A percentile compares a stretch with the other conserved stretches of the same genome.
Evolutionary conservation across 148 eudicot species (phyloP).

Genomic region (Arctostaphylos glauca): DNA sequence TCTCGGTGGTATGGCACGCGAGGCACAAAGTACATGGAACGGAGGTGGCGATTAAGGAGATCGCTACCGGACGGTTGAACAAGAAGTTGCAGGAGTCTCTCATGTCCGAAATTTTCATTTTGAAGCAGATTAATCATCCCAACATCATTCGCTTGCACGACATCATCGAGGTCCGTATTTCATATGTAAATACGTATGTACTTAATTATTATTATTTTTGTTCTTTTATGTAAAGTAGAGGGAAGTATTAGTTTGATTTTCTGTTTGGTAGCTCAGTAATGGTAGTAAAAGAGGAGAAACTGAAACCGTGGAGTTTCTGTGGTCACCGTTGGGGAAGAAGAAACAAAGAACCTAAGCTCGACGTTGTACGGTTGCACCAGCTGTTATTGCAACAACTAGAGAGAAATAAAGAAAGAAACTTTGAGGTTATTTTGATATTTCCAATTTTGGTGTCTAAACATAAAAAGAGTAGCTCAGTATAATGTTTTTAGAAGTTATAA

Average conservation of each 20-base stretch:
- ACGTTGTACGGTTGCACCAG: neutral
- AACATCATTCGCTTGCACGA: slow-evolving; percentile 77
- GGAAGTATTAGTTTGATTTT: neutral
- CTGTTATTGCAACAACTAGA: neutral
- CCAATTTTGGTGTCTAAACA: neutral
- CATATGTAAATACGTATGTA: neutral
- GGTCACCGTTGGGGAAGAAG: neutral
- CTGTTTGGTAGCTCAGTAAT: neutral
- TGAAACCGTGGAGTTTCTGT: neutral
- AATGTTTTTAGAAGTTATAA: neutral
- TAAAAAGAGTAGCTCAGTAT: neutral
- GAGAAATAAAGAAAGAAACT: neutral
- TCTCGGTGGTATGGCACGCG: slow-evolving; percentile 88
- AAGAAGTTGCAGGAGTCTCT: slow-evolving; percentile 76
- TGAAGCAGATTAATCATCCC: slow-evolving; percentile 73
- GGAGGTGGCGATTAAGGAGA: slow-evolving; percentile 85
- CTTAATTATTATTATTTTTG: neutral
- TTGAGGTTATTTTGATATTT: neutral
- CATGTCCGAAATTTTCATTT: slow-evolving; percentile 80
- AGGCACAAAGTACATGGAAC: slow-evolving; percentile 67
- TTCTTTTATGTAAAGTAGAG: too few species aligned
- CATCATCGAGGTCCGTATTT: slow-evolving; percentile 65
- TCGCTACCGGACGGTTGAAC: slow-evolving; percentile 51
- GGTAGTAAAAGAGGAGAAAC: neutral
- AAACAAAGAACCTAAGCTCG: neutral